Base-by-base conservation (phyloP, 2,329 filamentous ascomycete genomes). In the Arthrocladium fulminans region DNA sequence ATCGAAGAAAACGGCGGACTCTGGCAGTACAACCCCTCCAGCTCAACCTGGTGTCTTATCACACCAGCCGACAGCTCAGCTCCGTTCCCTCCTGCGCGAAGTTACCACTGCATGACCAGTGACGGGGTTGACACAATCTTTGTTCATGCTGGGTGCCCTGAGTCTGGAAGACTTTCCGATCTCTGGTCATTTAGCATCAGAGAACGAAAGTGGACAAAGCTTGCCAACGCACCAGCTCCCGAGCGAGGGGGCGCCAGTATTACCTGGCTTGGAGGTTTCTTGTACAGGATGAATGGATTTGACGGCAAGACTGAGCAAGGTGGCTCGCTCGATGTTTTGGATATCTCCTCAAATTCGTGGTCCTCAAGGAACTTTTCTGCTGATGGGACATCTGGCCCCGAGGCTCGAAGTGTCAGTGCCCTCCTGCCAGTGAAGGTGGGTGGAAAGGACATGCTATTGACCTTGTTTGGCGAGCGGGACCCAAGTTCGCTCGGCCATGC, bases 281-380 rank as follows among this genome's bases (percentile, higher is more conserved):
- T 94, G 5, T 94, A 83, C 66, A 76, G 87, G 23, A 89, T 88
- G 69, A 86, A 87, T 52, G 88, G 88, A 0, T 90, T 83, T 57
- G 84, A 90, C 62, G 86, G 84, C 0, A 69, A 73, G 38, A 68
- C 61, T 0, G 84, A 89, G 59, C 71, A 86, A 41, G 86, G 86
- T 13, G 86, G 84, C 0, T 73, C 75, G 50, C 60, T 94, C 10
- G 86, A 94, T 60, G 75, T 84, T 2, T 79, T 68, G 51, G 61
- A 71, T 20, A 56, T 64, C 0, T 53, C 53, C 4, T 54, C 46
- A 0, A 63, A 71, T 32, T 47, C 50, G 0, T 79, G 75, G 75
- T 57, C 8, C 13, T 25, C 48, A 6, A 53, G 55, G 5, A 64
- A 63, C 4, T 49, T 42, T 54, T 22, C 55, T 0, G 58, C 73